Percentiles rank a stretch among this genome's conserved stretches.
Conservation (phyloP, 2,329 filamentous ascomycete species). For the Alternaria sp. region DNA sequence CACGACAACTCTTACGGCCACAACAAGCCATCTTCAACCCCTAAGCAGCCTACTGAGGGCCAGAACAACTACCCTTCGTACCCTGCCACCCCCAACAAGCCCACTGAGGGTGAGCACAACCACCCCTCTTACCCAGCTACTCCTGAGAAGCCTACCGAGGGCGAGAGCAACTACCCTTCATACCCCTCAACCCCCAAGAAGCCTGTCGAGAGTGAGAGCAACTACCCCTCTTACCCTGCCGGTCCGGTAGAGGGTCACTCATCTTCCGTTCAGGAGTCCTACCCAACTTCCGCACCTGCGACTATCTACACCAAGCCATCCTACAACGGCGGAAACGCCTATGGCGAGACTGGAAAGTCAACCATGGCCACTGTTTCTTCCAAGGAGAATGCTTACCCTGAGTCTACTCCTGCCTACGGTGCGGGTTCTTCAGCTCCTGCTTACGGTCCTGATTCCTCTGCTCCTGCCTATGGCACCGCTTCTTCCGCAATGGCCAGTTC, state of each 20-base stretch:
- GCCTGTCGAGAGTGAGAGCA: not conserved
- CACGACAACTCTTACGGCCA: slow-evolving; percentile 18
- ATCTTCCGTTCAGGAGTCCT: slow-evolving; percentile 1
- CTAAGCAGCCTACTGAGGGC: slow-evolving; percentile 17
- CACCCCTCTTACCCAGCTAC: slow-evolving; percentile 4
- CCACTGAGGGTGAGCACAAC: not conserved
- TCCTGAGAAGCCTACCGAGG: not conserved
- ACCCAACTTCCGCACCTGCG: not conserved
- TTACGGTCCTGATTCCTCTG: not conserved
- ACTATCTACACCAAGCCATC: slow-evolving; percentile 11
- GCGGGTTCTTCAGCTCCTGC: not conserved
- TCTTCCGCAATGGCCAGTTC: slow-evolving; percentile 4
- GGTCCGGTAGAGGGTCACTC: not conserved
- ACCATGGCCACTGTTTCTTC: slow-evolving; percentile 7
- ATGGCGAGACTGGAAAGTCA: slow-evolving; percentile 2
- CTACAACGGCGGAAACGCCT: slow-evolving; percentile 5
- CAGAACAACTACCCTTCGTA: slow-evolving; percentile 6
- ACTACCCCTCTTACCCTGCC: slow-evolving; percentile 9
- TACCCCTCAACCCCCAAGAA: not conserved
- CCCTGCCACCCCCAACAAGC: slow-evolving; percentile 1
- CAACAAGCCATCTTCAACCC: slow-evolving; percentile 16
- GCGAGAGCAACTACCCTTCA: not conserved
- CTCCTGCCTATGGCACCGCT: not conserved
- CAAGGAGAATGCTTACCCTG: slow-evolving; percentile 2
- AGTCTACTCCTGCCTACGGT: slow-evolving; percentile 1